These are phyloP conservation scores for Pleodorina starrii DNA, from an alignment of 139 green algal genomes.

Conservation along the genomic window DNA sequence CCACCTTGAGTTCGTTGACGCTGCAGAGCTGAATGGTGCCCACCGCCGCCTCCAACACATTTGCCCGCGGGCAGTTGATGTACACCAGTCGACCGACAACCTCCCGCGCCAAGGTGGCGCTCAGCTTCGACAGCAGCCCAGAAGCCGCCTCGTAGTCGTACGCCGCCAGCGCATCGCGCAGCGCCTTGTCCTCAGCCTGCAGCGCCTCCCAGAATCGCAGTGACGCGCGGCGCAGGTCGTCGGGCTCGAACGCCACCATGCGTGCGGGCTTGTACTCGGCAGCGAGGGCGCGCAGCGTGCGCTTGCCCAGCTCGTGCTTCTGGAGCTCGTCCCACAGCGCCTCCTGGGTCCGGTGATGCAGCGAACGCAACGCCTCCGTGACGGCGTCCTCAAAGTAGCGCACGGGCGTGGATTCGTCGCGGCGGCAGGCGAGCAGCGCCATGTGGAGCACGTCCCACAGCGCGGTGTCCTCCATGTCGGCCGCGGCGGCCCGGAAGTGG, in stretches of 20 bases:
- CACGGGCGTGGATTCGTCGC: neutral
- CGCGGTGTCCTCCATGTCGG: conserved; percentile 5
- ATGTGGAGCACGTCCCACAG: neutral
- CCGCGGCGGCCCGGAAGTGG: neutral
- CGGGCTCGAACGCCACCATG: conserved; percentile 1
- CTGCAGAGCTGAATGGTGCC: neutral
- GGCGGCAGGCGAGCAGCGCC: neutral
- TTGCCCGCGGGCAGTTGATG: conserved; percentile 3
- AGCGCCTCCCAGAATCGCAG: neutral
- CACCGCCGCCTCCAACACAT: conserved; percentile 10
- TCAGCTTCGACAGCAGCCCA: neutral
- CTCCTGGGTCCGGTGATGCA: neutral
- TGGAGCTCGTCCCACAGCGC: conserved; percentile 1
- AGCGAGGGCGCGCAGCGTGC: neutral
- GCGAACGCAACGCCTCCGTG: neutral
- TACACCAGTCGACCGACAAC: neutral
- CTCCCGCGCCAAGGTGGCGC: neutral
- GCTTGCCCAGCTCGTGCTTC: neutral
- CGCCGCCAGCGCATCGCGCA: neutral
- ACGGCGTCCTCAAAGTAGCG: conserved; percentile 16
- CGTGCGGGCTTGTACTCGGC: conserved; percentile 1
- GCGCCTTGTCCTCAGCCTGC: neutral
- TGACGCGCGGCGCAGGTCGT: neutral
- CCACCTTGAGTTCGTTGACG: conserved; percentile 17
- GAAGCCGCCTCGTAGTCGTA: neutral